A percentile compares a stretch with the other conserved stretches of the same genome.
phyloP scores from a whole-genome alignment of 805 yeast genomes.

The Wickerhamomyces tratensis region DNA sequence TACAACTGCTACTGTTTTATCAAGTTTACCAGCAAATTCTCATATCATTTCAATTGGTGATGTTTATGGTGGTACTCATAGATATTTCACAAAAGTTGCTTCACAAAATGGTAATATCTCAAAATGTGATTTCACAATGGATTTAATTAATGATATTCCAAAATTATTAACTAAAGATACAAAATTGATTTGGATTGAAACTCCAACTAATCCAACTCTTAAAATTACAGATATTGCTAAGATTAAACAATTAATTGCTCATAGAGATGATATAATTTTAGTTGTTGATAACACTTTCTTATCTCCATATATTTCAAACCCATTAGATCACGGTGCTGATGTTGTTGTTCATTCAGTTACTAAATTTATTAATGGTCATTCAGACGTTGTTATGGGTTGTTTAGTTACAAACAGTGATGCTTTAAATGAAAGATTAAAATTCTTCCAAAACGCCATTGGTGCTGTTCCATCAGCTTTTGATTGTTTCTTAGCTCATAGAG shows the following conservation, averaged over 20 bases:
- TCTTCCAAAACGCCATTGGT: conserved; percentile 82
- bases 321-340: conserved; percentile 76
- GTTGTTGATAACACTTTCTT: conserved; percentile 87
- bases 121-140: conserved; percentile 43
- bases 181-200: conserved; percentile 76
- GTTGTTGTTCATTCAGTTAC: conserved; percentile 85
- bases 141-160: conserved; percentile 51
- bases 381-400: conserved; percentile 84
- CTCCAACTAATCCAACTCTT: conserved; percentile 85
- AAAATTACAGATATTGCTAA: conserved; percentile 64
- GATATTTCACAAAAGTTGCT: conserved; percentile 84
- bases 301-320: conserved; percentile 82
- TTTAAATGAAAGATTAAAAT: conserved; percentile 55
- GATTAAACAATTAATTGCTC: conserved; percentile 46
- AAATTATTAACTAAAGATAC: conserved; percentile 50
- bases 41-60: conserved; percentile 77
- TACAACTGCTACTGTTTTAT: conserved; percentile 67
- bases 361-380: conserved; percentile 86
- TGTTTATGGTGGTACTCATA: conserved; percentile 87
- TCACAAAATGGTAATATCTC: conserved; percentile 66
- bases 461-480: conserved; percentile 88
- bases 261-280: conserved; percentile 43
- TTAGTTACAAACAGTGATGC: conserved; percentile 57
- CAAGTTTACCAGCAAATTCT: conserved; percentile 59
- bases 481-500: conserved; percentile 89